Conservation (phyloP, 2,329 filamentous ascomycete genomes). For the Pseudogymnoascus sp. region DNA sequence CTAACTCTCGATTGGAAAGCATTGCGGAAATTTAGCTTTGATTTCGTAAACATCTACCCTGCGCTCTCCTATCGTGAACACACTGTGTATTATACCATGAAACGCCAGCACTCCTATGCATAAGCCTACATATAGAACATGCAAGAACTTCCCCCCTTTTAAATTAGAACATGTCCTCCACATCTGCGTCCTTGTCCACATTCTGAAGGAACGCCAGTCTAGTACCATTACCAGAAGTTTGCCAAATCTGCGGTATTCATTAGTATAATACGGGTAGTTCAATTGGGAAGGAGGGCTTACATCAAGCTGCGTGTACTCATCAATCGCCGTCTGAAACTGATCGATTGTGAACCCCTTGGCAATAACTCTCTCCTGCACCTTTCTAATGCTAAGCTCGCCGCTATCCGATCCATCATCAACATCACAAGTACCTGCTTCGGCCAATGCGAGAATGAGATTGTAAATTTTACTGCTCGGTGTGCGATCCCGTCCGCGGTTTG, state of each 20-base stretch:
- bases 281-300: constrained; percentile 47
- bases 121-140: constrained; percentile 7
- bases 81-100: background rate
- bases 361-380: constrained; percentile 83
- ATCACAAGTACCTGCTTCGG: constrained; percentile 63
- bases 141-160: background rate
- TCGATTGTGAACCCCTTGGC: constrained; percentile 96
- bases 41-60: constrained; percentile 6
- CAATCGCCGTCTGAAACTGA: constrained; percentile 76
- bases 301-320: constrained; percentile 81
- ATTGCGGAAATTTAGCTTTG: background rate
- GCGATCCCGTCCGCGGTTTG: constrained; percentile 44
- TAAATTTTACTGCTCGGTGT: constrained; percentile 88
- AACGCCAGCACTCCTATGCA: constrained; percentile 7
- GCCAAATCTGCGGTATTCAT: constrained; percentile 56
- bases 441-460: constrained; percentile 81
- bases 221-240: constrained; percentile 62
- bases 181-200: background rate
- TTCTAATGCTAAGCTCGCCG: constrained; percentile 74
- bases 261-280: constrained; percentile 28
- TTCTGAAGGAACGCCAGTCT: constrained; percentile 59
- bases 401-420: constrained; percentile 41
- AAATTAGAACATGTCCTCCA: constrained; percentile 1
- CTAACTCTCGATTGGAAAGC: background rate
- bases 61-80: background rate